These are phyloP conservation scores for Daldinia vernicosa DNA, from an alignment of 495 filamentous ascomycete genomes.

Conservation along the genomic window DNA sequence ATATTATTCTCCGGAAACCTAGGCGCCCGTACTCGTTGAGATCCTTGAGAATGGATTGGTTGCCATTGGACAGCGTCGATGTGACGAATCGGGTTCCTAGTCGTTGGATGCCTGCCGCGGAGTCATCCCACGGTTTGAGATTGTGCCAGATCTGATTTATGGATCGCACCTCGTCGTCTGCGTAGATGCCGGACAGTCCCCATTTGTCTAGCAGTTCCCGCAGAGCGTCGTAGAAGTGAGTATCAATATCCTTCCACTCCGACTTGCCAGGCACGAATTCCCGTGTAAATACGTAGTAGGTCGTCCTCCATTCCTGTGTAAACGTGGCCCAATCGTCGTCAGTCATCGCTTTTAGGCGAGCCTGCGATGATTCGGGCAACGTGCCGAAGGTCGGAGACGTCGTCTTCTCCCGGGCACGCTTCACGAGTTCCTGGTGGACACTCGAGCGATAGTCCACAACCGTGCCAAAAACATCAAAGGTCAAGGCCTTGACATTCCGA, in stretches of 20 bases:
- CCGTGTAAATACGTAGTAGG: slow-evolving; percentile 68
- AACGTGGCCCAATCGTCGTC: slow-evolving; percentile 67
- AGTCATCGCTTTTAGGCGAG: slow-evolving; percentile 60
- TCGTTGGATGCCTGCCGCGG: slow-evolving; percentile 60
- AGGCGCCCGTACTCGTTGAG: slow-evolving; percentile 65
- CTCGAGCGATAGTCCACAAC: slow-evolving; percentile 75
- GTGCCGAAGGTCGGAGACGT: slow-evolving; percentile 45
- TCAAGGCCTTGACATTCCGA: slow-evolving; percentile 55
- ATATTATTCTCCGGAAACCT: slow-evolving; percentile 68
- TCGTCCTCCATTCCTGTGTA: slow-evolving; percentile 72
- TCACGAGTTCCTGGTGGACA: slow-evolving; percentile 64
- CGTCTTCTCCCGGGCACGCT: slow-evolving; percentile 54
- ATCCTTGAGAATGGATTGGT: slow-evolving; percentile 71
- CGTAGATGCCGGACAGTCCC: slow-evolving; percentile 66
- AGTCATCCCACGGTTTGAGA: slow-evolving; percentile 75
- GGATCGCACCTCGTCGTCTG: slow-evolving; percentile 62
- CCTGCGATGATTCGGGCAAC: slow-evolving; percentile 57
- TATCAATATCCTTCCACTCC: slow-evolving; percentile 66
- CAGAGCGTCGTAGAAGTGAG: slow-evolving; percentile 72
- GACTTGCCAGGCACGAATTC: slow-evolving; percentile 59
- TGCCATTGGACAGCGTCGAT: slow-evolving; percentile 78
- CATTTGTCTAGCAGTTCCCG: slow-evolving; percentile 63
- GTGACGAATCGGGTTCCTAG: slow-evolving; percentile 66
- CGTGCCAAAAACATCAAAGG: slow-evolving; percentile 77
- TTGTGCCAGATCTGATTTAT: slow-evolving; percentile 74